These are phyloP conservation scores for Persicaria tinctoria DNA, from an alignment of 148 eudicot genomes.

Conservation along the genomic window DNA sequence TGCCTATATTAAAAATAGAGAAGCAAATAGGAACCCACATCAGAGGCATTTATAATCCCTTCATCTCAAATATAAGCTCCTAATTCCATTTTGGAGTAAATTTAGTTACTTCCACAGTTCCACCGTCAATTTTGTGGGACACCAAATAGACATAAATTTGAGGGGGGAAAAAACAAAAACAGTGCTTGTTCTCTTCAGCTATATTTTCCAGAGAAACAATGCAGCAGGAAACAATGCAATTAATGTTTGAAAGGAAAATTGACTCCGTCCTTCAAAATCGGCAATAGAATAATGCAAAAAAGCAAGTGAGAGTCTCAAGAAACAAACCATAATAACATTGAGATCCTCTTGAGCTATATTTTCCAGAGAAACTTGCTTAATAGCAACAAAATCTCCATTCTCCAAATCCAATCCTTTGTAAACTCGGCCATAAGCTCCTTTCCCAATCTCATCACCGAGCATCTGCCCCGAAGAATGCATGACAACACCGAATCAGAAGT, in stretches of 20 bases:
- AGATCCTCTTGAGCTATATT: constrained; percentile 98
- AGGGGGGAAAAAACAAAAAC: neutral
- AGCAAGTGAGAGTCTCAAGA: neutral
- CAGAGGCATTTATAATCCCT: constrained; percentile 2
- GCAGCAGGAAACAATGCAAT: neutral
- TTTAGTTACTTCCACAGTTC: neutral
- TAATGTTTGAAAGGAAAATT: neutral
- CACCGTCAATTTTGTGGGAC: neutral
- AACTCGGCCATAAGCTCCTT: constrained; percentile 98
- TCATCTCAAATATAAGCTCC: neutral
- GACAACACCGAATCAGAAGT: neutral
- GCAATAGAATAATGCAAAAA: neutral
- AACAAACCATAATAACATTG: constrained; percentile 79
- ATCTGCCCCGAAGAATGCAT: constrained; percentile 31
- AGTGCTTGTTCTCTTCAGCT: constrained; percentile 59
- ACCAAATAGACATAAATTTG: neutral
- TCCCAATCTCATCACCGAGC: constrained; percentile 99
- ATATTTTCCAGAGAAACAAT: constrained; percentile 86
- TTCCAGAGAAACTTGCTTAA: constrained; percentile 94
- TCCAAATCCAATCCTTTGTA: constrained; percentile 99
- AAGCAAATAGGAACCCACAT: neutral
- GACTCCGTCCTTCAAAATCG: neutral
- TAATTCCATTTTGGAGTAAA: neutral
- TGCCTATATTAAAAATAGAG: neutral
- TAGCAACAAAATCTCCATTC: constrained; percentile 98